phyloP scores from a whole-genome alignment of 352 stramenopile genomes.

The Poterioochromonas sp. region DNA sequence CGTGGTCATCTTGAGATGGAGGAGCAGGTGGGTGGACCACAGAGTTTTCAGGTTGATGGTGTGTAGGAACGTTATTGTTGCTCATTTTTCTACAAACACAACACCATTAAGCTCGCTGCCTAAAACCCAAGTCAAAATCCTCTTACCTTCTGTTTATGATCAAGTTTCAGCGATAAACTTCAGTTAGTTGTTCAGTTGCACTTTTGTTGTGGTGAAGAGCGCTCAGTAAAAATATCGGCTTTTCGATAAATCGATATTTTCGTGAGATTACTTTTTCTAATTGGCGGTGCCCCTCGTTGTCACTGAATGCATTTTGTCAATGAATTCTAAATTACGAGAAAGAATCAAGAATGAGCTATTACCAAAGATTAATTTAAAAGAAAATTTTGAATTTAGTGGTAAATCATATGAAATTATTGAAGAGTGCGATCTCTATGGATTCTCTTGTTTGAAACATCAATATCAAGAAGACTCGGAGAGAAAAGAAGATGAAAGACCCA shows the following conservation, averaged over 20 bases:
- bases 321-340: background rate
- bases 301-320: background rate
- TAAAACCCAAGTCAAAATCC: no score
- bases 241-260: no score
- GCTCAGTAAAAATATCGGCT: no score
- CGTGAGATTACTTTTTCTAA: background rate
- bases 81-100: no score
- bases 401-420: background rate
- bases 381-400: background rate
- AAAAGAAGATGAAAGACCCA: no score
- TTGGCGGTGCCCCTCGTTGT: background rate
- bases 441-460: background rate
- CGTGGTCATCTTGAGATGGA: background rate
- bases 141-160: no score
- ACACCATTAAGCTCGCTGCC: no score
- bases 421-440: background rate
- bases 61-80: no score
- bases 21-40: background rate
- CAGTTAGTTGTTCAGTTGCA: no score
- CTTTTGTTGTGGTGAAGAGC: no score
- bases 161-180: no score
- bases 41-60: no score
- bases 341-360: background rate
- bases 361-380: background rate
- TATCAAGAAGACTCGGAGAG: background rate